Evolutionary conservation across 2,329 filamentous ascomycete genomes (phyloP), one percentile per base, ranked within the genome.

Genomic region (Epichloe sylvatica): DNA sequence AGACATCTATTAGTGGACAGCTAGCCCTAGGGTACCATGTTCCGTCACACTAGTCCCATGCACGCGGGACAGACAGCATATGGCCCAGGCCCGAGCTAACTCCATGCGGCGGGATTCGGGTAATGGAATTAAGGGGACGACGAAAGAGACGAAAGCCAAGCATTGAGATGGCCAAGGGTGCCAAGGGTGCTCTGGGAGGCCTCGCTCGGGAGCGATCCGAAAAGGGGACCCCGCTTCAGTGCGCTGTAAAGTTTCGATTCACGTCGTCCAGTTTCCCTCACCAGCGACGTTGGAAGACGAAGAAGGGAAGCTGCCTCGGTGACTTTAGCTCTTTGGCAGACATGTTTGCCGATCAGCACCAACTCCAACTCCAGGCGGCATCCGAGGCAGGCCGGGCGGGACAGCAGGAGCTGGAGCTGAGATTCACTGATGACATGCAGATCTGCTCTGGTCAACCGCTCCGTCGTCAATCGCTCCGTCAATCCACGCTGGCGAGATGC

Each of bases 161-260:
- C 37, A 38, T 9, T 30, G 17, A 11, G 17, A 48, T 37, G 38
- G 35, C 23, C 45, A 46, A 43, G 38, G 46, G 35, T 42, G 38
- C 38, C 46, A 46, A 43, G 38, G 46, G 35, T 42, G 38, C 38
- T 39, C 19, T 47, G 43, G 50, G 46, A 51, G 46, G 46, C 50
- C 51, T 47, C 45, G 48, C 41, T 51, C 51, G 51, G 51, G 35
- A 50, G 39, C 51, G 48, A 52, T 48, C 51, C 48, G 48, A 50
- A 43, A 39, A 40, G 35, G 21, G 15, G 12, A 35, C 13, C 19
- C 35, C 37, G 45, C 45, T 25, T 46, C n/a, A 33, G 19, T 25
- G 7, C 23, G 7, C 23, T 25, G 7, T 1, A 1, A 25, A 25
- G 23, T 25, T 25, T 25, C 2, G 23, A 25, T 25, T 25, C 23